Base-by-base conservation (phyloP, 306 rosid species). In the Prunus davidiana region DNA sequence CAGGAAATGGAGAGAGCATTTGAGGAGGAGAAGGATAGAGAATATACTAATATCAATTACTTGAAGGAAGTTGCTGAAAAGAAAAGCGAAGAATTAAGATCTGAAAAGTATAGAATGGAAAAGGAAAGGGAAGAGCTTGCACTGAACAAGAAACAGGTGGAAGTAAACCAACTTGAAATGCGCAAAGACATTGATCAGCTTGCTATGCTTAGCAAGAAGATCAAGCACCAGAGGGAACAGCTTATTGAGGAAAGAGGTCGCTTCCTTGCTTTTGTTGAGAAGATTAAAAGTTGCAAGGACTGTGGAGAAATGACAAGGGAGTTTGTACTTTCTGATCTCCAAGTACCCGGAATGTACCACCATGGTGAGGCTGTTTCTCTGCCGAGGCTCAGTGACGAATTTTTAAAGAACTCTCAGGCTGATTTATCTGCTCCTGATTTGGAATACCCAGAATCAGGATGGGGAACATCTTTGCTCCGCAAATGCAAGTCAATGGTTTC, bases 181-280 rank as follows among this genome's bases (percentile, higher is more conserved):
- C 85, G 34, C 71, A 83, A 76, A 74, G 99, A 95, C 79, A 90
- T 96, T 62, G 86, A 88, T 79, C 84, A 85, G 79, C 97, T 95
- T 72, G 86, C 76, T 78, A 79, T 78, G 65, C 91, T 95, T 54
- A 95, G 95, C 85, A 85, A 70, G 82, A 89, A 89, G 83, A 86
- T 95, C 78, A 95, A 88, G 87, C 68, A 78, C 74, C 97, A 89
- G 79, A 89, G 99, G 32, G 90, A 86, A 80, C 60, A 73, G 71
- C 89, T 95, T 80, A 64, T 91, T 61, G 86, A 82, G 79, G 93
- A 95, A 78, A 88, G 96, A 79, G 72, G 67, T 64, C 72, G 54
- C 69, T 89, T 90, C 77, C 88, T 95, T 69, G 82, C 78, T 69
- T 75, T 89, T 88, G 91, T 89, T 81, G 97, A 95, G 87, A 90